Conservation (phyloP, 495 filamentous ascomycete genomes). For the Trichoderma parareesei region DNA sequence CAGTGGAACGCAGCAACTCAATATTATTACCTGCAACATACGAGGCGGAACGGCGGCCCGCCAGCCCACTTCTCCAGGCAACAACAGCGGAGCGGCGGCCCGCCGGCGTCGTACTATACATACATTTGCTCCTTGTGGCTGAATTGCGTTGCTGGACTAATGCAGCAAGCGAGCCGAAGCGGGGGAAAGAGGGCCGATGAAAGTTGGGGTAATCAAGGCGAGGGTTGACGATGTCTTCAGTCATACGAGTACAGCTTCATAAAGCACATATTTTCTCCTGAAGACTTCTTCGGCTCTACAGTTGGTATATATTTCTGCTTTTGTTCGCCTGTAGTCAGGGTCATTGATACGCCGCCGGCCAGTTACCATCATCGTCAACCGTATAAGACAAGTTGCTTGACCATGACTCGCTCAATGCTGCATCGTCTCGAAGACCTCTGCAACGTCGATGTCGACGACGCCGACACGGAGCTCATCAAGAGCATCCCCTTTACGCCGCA, state of each 20-base stretch:
- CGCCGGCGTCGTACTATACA: background rate
- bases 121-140: background rate
- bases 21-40: no score
- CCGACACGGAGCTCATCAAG: constrained; percentile 3
- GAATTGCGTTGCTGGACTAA: background rate
- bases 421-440: constrained; percentile 8
- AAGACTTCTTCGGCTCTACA: no score
- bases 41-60: background rate
- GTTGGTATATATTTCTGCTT: no score
- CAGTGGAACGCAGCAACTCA: no score
- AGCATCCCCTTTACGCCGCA: constrained; percentile 2
- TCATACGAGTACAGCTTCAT: no score
- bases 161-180: background rate
- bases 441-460: constrained; percentile 6
- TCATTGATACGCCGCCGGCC: no score
- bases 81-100: background rate
- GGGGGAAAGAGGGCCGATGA: background rate
- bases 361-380: background rate
- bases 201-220: background rate
- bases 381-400: background rate
- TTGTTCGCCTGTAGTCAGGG: no score
- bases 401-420: background rate
- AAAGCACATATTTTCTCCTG: no score
- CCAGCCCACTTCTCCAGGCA: background rate
- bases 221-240: no score